Evolutionary conservation across 768 basidiomycete genomes (phyloP), one percentile per base, ranked within the genome.

Genomic region (Pisolithus microcarpus): DNA sequence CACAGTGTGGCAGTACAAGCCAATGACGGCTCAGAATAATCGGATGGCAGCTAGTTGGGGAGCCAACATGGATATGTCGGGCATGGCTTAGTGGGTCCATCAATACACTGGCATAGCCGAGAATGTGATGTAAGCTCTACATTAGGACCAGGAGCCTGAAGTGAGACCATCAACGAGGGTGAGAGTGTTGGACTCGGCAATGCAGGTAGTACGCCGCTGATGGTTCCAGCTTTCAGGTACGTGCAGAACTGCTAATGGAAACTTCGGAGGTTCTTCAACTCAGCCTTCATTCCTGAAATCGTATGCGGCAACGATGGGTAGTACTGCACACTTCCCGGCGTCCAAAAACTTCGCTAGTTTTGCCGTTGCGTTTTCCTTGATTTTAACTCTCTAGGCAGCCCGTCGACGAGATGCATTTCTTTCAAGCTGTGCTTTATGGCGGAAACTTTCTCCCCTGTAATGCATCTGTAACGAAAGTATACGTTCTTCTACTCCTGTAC

Each of bases 1-100:
- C 21, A 75, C 81, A 3, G 83, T 82, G 66, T 67, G 71, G 58
- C 63, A 76, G 9, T 80, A 81, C 70, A 72, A 76, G 42, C 59
- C 61, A 52, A 73, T 69, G 52, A 52, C 69, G 58, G 83, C 82
- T 30, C 54, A 66, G 16, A 70, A 69, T 65, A 81, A 75, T 11
- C 10, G 10, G 10, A 34, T 34, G 31, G 31, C 31, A 11, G 31
- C 10, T 2, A 28, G 15, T n/a, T 44, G 43, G 26, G 43, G 43
- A 6, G 43, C 16, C 7, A 28, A 16, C 43, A 44, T 44, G 15
- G 43, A 44, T n/a, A 44, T 44, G 43, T 44, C 43, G 8, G 26
- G 24, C 16, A 26, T 43, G 26, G 26, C 43, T 43, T 13, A 43
- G 43, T 82, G 79, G 82, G 66, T 81, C 4, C 74, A 80, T 50